Evolutionary conservation across 345 rosid species (phyloP), one percentile per base, ranked within the genome.

Genomic region (Iberis pinnata): DNA sequence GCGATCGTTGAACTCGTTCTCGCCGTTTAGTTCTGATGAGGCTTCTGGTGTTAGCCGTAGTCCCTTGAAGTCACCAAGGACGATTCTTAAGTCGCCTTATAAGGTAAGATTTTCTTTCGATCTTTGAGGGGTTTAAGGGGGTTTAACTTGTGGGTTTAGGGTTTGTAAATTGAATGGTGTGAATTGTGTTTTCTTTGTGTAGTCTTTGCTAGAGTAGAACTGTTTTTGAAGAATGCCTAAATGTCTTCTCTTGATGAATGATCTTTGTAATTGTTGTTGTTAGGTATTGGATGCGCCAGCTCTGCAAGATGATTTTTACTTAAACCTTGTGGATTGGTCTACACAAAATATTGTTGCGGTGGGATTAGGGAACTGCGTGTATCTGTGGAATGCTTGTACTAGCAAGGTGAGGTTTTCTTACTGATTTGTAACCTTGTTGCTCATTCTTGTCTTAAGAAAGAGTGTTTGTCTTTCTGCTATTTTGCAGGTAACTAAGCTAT

Each of bases 221-320:
- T 49, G 50, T 32, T 9, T 7, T 29, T 36, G 47, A 38, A 39
- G 41, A 15, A 27, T 38, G 19, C 12, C 8, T 51, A 61, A 0
- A 7, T 52, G 37, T 22, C 9, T 13, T 43, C 53, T 53, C 46
- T 53, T 54, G 25, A 12, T 18, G 7, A 7, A 27, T 1, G 35
- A 9, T 57, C n/a, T n/a, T n/a, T n/a, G n/a, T 18, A 49, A 8
- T 49, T 64, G 44, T 19, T 69, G 41, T 17, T 57, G 29, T 52
- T 73, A 93, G 99, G 86, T 93, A 60, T 63, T 93, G 82, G 99
- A 93, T 68, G 99, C 99, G 20, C 99, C 99, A 7, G 92, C 97
- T 25, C 70, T 93, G 82, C 96, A 88, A 73, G 99, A 93, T 78
- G 99, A 93, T 78, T 93, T 88, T 70, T 93, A 93, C 67, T 77